Conservation (phyloP, 2,329 filamentous ascomycete genomes). For the Grosmannia serpens region DNA sequence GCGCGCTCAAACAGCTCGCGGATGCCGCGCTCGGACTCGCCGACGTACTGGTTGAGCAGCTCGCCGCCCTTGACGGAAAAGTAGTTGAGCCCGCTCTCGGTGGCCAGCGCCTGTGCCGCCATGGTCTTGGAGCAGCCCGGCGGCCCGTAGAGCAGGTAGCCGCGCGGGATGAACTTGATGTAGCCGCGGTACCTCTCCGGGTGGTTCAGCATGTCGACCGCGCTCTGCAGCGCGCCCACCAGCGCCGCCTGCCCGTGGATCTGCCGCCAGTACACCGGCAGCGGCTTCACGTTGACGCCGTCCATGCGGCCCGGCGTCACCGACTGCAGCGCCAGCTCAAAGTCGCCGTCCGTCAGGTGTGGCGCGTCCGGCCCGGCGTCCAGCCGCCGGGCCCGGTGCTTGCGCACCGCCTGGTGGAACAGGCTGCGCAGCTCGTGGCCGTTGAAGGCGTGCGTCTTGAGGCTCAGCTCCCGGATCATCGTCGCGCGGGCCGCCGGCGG, state of each 20-base stretch:
- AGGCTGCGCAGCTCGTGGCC: constrained; percentile 45
- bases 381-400: background rate
- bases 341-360: constrained; percentile 33
- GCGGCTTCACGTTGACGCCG: constrained; percentile 79
- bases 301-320: constrained; percentile 80
- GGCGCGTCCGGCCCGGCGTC: too few species aligned
- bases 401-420: background rate
- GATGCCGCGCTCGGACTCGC: constrained; percentile 79
- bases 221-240: constrained; percentile 48
- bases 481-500: constrained; percentile 35
- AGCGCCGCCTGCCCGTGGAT: constrained; percentile 76
- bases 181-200: constrained; percentile 21
- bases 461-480: constrained; percentile 49
- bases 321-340: constrained; percentile 52
- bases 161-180: constrained; percentile 47
- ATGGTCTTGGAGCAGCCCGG: constrained; percentile 94
- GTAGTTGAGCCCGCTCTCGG: constrained; percentile 85
- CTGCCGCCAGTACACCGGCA: constrained; percentile 74
- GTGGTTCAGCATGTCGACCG: constrained; percentile 28
- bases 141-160: constrained; percentile 80
- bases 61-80: constrained; percentile 90
- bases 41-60: constrained; percentile 92
- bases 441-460: constrained; percentile 79
- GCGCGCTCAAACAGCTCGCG: constrained; percentile 80
- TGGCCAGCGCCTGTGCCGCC: constrained; percentile 81